Conservation (phyloP, 768 basidiomycete genomes). For the Naematelia encephala region DNA sequence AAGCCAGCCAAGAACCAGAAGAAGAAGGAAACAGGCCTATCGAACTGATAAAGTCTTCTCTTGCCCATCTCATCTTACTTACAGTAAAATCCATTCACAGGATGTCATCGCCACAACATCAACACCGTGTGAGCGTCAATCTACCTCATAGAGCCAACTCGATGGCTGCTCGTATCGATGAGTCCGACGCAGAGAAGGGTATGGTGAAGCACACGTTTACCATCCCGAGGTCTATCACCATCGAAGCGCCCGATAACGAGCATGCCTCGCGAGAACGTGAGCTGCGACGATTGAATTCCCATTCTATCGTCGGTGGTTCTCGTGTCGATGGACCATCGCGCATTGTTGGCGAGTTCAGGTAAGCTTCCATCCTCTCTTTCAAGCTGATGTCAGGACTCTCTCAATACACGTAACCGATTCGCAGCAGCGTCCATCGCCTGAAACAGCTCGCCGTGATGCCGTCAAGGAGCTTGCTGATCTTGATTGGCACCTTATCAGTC, state of each 20-base stretch:
- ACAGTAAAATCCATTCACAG: too few species aligned
- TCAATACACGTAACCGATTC: constrained; percentile 53
- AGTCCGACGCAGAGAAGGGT: constrained; percentile 1
- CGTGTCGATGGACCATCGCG: constrained; percentile 26
- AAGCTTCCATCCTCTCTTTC: constrained; percentile 3
- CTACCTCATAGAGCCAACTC: neutral
- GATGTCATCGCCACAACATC: neutral
- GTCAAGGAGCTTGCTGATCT: constrained; percentile 51
- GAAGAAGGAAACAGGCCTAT: too few species aligned
- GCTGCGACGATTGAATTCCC: constrained; percentile 29
- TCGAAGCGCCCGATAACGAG: constrained; percentile 16
- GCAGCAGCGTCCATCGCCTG: constrained; percentile 13
- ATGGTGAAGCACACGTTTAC: constrained; percentile 1
- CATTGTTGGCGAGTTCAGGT: constrained; percentile 46
- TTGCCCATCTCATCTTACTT: too few species aligned
- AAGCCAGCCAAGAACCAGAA: too few species aligned
- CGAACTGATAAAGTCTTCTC: too few species aligned
- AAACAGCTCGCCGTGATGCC: constrained; percentile 18
- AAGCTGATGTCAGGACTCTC: constrained; percentile 51
- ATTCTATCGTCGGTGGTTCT: constrained; percentile 25
- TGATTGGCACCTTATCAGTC: constrained; percentile 57
- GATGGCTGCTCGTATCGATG: neutral
- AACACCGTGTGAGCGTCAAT: neutral
- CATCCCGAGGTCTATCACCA: constrained; percentile 26
- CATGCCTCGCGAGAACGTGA: constrained; percentile 9